A percentile compares a stretch with the other conserved stretches of the same genome.
phyloP scores from a whole-genome alignment of 129 eudicot species.

The Flaveria brownii region DNA sequence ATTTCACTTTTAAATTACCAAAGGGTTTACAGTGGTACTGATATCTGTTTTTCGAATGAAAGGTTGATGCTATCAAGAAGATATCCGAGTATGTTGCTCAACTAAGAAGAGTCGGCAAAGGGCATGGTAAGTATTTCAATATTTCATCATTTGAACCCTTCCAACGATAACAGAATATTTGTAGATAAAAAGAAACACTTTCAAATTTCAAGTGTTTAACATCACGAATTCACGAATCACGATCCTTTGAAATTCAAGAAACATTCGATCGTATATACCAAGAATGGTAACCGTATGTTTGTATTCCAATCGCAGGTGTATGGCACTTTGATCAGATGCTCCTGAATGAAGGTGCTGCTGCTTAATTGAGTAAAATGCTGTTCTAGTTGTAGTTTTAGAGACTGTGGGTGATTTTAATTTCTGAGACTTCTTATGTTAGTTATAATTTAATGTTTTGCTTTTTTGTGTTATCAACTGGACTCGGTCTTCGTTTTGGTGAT shows the following conservation, averaged over 20 bases:
- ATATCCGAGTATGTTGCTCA: slow-evolving; percentile 96
- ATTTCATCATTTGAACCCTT: neutral
- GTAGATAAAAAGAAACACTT: neutral
- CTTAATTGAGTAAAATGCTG: slow-evolving; percentile 36
- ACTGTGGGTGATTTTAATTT: neutral
- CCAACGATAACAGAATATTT: no score
- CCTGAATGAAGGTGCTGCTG: slow-evolving; percentile 53
- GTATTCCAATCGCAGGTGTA: slow-evolving; percentile 54
- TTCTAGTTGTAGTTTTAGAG: slow-evolving; percentile 5
- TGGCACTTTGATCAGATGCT: slow-evolving; percentile 96
- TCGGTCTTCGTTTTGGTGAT: neutral
- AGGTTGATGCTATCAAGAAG: slow-evolving; percentile 90
- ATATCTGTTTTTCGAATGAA: slow-evolving; percentile 16
- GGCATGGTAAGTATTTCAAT: slow-evolving; percentile 61
- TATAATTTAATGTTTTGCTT: neutral
- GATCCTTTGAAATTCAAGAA: neutral
- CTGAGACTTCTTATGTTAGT: neutral
- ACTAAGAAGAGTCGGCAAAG: slow-evolving; percentile 91
- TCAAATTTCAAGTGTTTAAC: neutral
- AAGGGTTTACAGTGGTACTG: neutral
- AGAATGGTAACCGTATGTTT: neutral
- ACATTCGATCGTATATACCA: neutral
- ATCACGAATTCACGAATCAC: no score
- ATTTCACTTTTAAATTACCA: neutral
- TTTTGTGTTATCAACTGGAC: slow-evolving; percentile 1